phyloP scores from a whole-genome alignment of 306 rosid species.

The Medicago ruthenica region DNA sequence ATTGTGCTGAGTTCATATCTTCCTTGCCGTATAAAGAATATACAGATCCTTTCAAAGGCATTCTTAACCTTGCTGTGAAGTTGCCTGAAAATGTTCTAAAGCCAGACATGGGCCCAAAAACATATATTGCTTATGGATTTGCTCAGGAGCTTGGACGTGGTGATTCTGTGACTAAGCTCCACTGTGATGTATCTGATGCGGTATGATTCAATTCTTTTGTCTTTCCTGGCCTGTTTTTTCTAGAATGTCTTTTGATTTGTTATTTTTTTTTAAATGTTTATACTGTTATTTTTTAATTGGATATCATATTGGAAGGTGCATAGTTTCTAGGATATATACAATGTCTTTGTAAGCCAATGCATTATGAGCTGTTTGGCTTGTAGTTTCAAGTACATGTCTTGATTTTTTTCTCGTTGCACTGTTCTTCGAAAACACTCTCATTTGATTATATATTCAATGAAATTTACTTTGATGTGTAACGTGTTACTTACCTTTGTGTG shows the following conservation, averaged over 20 bases:
- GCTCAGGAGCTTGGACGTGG: constrained; percentile 87
- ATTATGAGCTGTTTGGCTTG: neutral
- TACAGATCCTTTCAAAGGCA: constrained; percentile 65
- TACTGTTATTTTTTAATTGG: neutral
- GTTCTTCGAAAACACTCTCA: neutral
- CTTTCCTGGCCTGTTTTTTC: neutral
- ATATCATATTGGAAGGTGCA: neutral
- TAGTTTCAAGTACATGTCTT: constrained; percentile 23
- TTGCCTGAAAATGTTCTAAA: constrained; percentile 44
- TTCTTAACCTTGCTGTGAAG: constrained; percentile 61
- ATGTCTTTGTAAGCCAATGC: constrained; percentile 5
- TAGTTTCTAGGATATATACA: neutral
- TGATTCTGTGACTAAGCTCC: constrained; percentile 93
- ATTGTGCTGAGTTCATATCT: constrained; percentile 71
- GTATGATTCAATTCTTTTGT: constrained; percentile 51
- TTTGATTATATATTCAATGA: neutral
- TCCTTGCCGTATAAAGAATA: constrained; percentile 79
- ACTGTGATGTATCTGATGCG: constrained; percentile 88
- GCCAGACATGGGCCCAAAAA: constrained; percentile 93
- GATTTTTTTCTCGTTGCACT: neutral
- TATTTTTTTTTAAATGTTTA: neutral
- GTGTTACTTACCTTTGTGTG: neutral
- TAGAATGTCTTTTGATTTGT: neutral
- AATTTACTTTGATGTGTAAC: neutral
- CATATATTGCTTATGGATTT: constrained; percentile 87